phyloP scores from a whole-genome alignment of 768 basidiomycete species.

The Kwoniella pini region DNA sequence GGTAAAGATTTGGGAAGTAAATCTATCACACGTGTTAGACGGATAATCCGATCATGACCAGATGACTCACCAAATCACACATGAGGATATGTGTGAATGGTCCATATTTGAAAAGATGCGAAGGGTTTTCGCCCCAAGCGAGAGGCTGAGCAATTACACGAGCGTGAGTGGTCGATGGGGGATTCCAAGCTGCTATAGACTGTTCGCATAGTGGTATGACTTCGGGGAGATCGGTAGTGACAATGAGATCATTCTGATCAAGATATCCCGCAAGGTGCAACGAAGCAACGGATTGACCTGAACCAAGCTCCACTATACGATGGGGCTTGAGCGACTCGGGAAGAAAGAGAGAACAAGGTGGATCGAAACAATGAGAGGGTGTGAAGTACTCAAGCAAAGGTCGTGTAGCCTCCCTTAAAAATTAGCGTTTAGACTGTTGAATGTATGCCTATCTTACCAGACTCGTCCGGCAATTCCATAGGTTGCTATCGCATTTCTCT shows the following conservation, averaged over 20 bases:
- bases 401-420: constrained; percentile 73
- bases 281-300: constrained; percentile 66
- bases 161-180: constrained; percentile 14
- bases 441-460: constrained; percentile 61
- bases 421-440: constrained; percentile 1
- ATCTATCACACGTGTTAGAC: too few species aligned
- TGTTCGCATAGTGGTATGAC: constrained; percentile 62
- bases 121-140: constrained; percentile 69
- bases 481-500: constrained; percentile 63
- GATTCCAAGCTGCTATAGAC: constrained; percentile 50
- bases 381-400: constrained; percentile 63
- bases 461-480: constrained; percentile 85
- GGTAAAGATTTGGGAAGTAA: constrained; percentile 80
- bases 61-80: constrained; percentile 72
- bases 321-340: not conserved
- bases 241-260: constrained; percentile 47
- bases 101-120: constrained; percentile 19
- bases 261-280: constrained; percentile 60
- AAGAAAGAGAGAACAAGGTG: constrained; percentile 58
- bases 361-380: constrained; percentile 59
- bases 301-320: constrained; percentile 70
- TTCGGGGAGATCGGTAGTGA: constrained; percentile 73
- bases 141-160: constrained; percentile 62
- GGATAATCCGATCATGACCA: not conserved
- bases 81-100: constrained; percentile 67